Evolutionary conservation across 1,139 yeast species (phyloP).

Genomic region (Diutina siamensis): DNA sequence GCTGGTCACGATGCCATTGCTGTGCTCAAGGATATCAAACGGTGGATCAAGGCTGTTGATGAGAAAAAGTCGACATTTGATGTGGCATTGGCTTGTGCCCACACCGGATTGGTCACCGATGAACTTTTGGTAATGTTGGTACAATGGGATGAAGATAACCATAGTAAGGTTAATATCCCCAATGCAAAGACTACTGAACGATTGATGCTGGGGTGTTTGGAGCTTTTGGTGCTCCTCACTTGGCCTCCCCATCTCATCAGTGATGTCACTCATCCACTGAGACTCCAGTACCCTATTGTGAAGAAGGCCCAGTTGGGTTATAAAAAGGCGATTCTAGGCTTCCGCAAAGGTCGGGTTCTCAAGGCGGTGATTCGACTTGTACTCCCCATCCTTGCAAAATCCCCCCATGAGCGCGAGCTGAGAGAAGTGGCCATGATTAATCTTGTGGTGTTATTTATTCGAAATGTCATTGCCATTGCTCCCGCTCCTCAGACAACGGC

Average conservation of each 20-base stretch:
- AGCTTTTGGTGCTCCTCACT: conserved; percentile 71
- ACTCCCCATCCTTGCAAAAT: conserved; percentile 49
- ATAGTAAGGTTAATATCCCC: conserved; percentile 8
- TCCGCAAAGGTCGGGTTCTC: conserved; percentile 49
- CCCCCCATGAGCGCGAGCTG: conserved; percentile 46
- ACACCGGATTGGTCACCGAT: conserved; percentile 57
- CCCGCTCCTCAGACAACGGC: conserved; percentile 44
- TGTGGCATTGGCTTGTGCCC: conserved; percentile 84
- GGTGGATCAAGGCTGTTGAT: conserved; percentile 82
- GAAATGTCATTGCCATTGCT: conserved; percentile 68
- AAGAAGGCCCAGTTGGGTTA: conserved; percentile 53
- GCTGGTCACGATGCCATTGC: conserved; percentile 89
- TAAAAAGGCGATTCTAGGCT: conserved; percentile 54
- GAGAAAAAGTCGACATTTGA: conserved; percentile 57
- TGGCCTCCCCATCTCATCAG: conserved; percentile 54
- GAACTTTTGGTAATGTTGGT: conserved; percentile 70
- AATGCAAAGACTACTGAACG: conserved; percentile 29
- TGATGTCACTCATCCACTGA: conserved; percentile 7
- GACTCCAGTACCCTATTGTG: conserved; percentile 9
- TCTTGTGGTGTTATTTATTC: conserved; percentile 59
- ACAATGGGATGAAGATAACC: conserved; percentile 46
- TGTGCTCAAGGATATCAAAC: conserved; percentile 75
- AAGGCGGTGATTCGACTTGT: conserved; percentile 64
- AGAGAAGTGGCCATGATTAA: conserved; percentile 67
- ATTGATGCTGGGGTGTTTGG: conserved; percentile 61